Evolutionary conservation across 768 basidiomycete genomes (phyloP), one percentile per base, ranked within the genome.

Genomic region (Mrakia gelida): DNA sequence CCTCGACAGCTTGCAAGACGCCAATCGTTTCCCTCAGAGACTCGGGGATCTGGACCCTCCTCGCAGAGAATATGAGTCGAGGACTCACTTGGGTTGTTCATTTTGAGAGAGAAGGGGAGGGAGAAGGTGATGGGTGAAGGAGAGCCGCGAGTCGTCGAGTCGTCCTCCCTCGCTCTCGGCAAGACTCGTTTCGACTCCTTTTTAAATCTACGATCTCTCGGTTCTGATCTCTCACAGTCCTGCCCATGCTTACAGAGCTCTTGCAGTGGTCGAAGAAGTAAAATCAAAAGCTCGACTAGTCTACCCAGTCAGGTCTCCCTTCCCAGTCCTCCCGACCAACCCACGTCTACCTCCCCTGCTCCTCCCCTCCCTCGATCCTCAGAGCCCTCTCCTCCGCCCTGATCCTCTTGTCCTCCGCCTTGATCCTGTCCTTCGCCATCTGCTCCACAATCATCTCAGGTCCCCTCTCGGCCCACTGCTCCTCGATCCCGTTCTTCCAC

Each of bases 401-500:
- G 5, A 41, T 23, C 41, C 13, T 45, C 67, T 38, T 70, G 13
- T 18, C 26, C 67, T 70, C 38, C 8, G 16, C 21, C 67, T n/a
- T 23, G 18, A 41, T 9, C 67, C 26, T 41, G 16, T 41, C 67
- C 41, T n/a, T 70, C 67, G 18, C 67, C 34, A 41, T 41, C 67
- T 41, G 32, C 65, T 67, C 65, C 6, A 21, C 41, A 34, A 70
- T n/a, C 67, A 70, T 70, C 38, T 70, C 41, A 18, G 67, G 67
- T 26, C 67, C 67, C 38, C 38, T 70, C 21, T 26, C 38, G 2
- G 67, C 67, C 67, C 67, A 70, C 67, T 41, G 15, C 38, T 70
- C 21, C 67, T 70, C 67, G 18, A 43, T 70, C 21, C 7, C 21
- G 34, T 70, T 38, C 67, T 45, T 70, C 67, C 67, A 70, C 41